Percentiles rank a stretch among this genome's conserved stretches.
Evolutionary conservation across 495 filamentous ascomycete species (phyloP).

Genomic region (Peziza echinospora): DNA sequence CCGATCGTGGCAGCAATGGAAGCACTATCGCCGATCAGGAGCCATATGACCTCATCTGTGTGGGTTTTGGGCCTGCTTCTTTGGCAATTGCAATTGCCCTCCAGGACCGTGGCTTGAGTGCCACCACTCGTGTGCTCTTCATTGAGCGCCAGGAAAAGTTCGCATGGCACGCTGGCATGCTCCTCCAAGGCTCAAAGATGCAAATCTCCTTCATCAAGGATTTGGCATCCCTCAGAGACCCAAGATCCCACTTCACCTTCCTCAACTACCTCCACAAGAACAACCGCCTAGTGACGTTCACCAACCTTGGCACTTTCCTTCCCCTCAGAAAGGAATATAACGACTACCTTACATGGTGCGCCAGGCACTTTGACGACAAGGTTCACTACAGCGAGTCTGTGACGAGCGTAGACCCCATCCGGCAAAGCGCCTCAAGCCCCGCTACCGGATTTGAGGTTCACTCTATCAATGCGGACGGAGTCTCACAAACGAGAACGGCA

Average conservation of each 20-base stretch:
- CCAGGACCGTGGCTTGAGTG: constrained; percentile 36
- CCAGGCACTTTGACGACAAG: constrained; percentile 51
- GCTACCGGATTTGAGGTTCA: constrained; percentile 34
- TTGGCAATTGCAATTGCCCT: constrained; percentile 81
- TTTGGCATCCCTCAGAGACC: constrained; percentile 69
- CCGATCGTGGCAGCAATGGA: too few species aligned
- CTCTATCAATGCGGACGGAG: constrained; percentile 31
- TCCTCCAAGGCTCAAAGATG: constrained; percentile 82
- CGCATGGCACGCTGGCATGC: constrained; percentile 87
- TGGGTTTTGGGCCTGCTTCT: constrained; percentile 86
- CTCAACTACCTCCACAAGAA: constrained; percentile 75
- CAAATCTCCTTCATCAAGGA: constrained; percentile 98
- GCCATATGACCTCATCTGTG: constrained; percentile 57
- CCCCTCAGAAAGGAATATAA: constrained; percentile 78
- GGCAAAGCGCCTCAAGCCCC: constrained; percentile 21
- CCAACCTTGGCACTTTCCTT: constrained; percentile 71
- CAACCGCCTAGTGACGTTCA: constrained; percentile 62
- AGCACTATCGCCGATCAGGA: too few species aligned
- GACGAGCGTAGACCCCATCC: constrained; percentile 31
- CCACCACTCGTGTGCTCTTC: constrained; percentile 40
- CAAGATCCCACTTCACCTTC: constrained; percentile 82
- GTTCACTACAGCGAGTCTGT: constrained; percentile 66
- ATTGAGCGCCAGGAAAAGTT: constrained; percentile 68
- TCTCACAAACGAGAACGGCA: constrained; percentile 32
- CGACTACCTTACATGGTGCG: constrained; percentile 89